Percentiles rank a stretch among this genome's conserved stretches.
These are phyloP conservation scores for Parasitella parasitica DNA, from an alignment of 371 early-diverging fungal genomes.

Conservation along the genomic window DNA sequence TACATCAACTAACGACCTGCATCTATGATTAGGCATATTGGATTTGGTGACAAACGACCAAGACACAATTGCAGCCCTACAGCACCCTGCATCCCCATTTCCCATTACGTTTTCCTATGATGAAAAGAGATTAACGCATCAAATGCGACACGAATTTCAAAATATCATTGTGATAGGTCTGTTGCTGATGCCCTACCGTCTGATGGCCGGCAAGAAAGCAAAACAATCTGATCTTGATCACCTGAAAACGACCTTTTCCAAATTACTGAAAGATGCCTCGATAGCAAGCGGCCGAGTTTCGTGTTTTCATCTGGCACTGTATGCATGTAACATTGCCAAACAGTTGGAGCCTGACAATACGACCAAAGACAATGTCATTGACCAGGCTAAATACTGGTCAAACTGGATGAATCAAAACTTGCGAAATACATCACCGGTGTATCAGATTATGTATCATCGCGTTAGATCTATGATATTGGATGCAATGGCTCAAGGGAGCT, in stretches of 20 bases:
- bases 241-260: slow-evolving; percentile 38
- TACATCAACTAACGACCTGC: background rate
- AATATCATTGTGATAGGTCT: slow-evolving; percentile 65
- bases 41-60: slow-evolving; percentile 23
- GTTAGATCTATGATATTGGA: slow-evolving; percentile 6
- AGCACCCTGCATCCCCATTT: slow-evolving; percentile 4
- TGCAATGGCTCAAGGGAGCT: background rate
- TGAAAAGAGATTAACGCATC: slow-evolving; percentile 51
- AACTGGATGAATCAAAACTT: slow-evolving; percentile 34
- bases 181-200: slow-evolving; percentile 65
- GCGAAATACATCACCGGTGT: slow-evolving; percentile 24
- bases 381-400: slow-evolving; percentile 28
- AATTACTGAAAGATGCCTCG: slow-evolving; percentile 35
- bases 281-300: slow-evolving; percentile 16
- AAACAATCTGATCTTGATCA: slow-evolving; percentile 37
- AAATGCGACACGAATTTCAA: slow-evolving; percentile 73
- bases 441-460: slow-evolving; percentile 33
- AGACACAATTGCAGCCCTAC: background rate
- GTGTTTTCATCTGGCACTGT: slow-evolving; percentile 19
- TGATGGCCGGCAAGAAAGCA: slow-evolving; percentile 45
- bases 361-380: background rate
- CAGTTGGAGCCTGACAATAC: background rate
- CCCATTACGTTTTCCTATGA: slow-evolving; percentile 69
- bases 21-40: slow-evolving; percentile 14
- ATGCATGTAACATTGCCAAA: slow-evolving; percentile 23